Base-by-base conservation (phyloP, 2,329 filamentous ascomycete species). In the Diaporthe sp. region DNA sequence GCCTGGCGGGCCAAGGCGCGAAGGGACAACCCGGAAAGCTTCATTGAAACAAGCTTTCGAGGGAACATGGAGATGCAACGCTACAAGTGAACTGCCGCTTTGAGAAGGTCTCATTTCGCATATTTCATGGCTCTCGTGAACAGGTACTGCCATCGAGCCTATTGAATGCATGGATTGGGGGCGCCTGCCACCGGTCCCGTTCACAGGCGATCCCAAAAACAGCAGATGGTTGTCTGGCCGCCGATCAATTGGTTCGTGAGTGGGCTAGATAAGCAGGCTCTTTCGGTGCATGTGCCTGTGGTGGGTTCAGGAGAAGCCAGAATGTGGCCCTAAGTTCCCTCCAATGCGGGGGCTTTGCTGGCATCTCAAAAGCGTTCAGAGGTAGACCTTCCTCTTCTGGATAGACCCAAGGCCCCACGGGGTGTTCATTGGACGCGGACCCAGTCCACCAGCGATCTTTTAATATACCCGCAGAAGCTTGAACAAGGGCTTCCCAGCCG, bases 101-200 rank as follows among this genome's bases (percentile, higher is more conserved):
- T 37, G 62, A 77, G 75, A 77, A 77, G 75, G 75, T 75, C 49
- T 74, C 65, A 51, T 76, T 39, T 49, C 51, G 19, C 34, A 65
- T 42, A 25, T 37, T 67, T 51, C 28, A 37, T 53, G 62, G 44
- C 46, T 68, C 62, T 25, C 44, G 62, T 68, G 55, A 72, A 53
- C 62, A 53, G 13, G 42, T 22, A 61, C 25, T 15, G 12, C 42
- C 39, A 51, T 61, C 55, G 46, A 61, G 17, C 69, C 55, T 72
- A 72, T 59, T 8, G 42, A 37, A 28, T 46, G 22, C 15, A 22
- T 19, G 44, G 28, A 31, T 25, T 46, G 19, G 69, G 31, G 31
- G 8, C 39, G 55, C 12, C 17, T 51, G 25, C 46, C 25, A 10
- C 31, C 44, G 46, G 44, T 8, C 6, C 62, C 10, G 7, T n/a